Evolutionary conservation across 2,329 filamentous ascomycete species (phyloP).

Genomic region (Pestalotiopsis sp.): DNA sequence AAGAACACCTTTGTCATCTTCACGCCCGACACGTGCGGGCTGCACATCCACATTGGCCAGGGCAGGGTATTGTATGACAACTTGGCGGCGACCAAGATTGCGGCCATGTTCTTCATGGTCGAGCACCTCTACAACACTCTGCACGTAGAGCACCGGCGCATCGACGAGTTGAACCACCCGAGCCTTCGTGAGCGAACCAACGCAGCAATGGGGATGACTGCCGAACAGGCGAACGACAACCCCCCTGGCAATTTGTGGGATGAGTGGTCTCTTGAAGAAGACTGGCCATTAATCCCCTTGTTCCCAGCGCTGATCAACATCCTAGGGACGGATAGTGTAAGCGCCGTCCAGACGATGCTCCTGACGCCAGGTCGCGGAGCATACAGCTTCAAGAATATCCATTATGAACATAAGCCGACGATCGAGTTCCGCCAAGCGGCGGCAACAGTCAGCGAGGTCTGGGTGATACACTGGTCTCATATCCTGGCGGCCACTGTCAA

Average conservation of each 20-base stretch:
- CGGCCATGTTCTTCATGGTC: not conserved
- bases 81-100: not conserved
- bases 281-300: not conserved
- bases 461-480: not conserved
- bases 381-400: not conserved
- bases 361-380: not conserved
- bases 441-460: not conserved
- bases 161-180: not conserved
- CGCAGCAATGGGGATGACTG: not conserved
- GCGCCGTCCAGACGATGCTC: not conserved
- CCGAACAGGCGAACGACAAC: not conserved
- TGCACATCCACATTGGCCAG: not conserved
- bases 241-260: not conserved
- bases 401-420: not conserved
- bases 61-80: not conserved
- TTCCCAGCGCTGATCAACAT: not conserved
- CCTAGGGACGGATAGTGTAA: not conserved
- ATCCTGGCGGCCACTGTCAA: not conserved
- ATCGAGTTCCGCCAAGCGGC: conserved; percentile 4
- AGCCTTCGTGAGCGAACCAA: not conserved
- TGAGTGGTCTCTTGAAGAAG: not conserved
- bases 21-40: not conserved
- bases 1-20: not conserved
- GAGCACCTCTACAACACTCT: not conserved
- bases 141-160: not conserved